Evolutionary conservation across 495 filamentous ascomycete species (phyloP), one percentile per base, ranked within the genome.

Genomic region (Penicillium coffeae): DNA sequence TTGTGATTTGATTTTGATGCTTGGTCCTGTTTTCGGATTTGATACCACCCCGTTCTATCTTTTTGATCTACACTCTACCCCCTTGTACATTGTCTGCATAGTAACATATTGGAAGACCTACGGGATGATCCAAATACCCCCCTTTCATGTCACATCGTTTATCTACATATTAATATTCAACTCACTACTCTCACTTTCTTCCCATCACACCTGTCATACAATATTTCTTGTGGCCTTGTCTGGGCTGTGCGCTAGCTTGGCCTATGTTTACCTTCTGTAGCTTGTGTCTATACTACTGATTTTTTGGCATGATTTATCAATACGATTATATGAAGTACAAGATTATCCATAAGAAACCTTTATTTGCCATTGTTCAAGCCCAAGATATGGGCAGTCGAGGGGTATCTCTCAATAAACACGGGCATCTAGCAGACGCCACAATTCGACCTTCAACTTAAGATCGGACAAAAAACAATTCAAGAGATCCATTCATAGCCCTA

Each of bases 1-100:
- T 51, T 55, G 52, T 56, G 53, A 53, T 53, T 55, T 51, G 40
- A 37, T 37, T 7, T 51, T 45, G 5, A 30, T 4, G 5, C 51
- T 56, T 48, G 56, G 45, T 48, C 44, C 47, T 60, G 36, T 53
- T 59, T 54, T 62, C 52, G 58, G 60, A 62, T 62, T 61, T 64
- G 60, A 64, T 64, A 64, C 59, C 62, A 64, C 54, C 48, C 51
- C 35, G 56, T 52, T 54, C 50, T 42, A 36, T 49, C 30, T 20
- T 3, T 10, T 41, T 30, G 12, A 19, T 38, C 21, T 51, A 40
- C 18, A 21, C 16, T 19, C 15, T 27, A 15, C 3, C 21, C 25
- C 19, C 45, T 33, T 62, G 59, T 62, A 62, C 45, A 62, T 56
- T 62, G 32, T 14, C 21, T 13, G 19, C 8, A 18, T 21, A 21